These are phyloP conservation scores for Yamadazyma atlantica DNA, from an alignment of 1,139 yeast species.

Conservation along the genomic window DNA sequence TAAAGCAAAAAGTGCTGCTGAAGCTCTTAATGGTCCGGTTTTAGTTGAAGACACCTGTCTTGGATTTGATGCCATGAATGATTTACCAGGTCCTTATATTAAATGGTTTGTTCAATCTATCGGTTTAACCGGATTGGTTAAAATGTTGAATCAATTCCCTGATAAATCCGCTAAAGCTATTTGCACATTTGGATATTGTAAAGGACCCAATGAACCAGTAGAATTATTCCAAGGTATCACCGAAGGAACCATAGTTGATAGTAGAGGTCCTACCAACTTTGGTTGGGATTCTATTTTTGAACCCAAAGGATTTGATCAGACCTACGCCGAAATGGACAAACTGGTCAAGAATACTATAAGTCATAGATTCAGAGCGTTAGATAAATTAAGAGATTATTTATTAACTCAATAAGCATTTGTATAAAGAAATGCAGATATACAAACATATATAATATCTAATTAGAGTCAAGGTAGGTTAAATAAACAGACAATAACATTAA, in stretches of 20 bases:
- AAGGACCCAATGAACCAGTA: slow-evolving; percentile 72
- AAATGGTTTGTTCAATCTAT: slow-evolving; percentile 83
- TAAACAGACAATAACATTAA: no score
- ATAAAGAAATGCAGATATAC: no score
- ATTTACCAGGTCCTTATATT: slow-evolving; percentile 87
- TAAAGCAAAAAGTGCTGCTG: slow-evolving; percentile 80
- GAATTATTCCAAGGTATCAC: slow-evolving; percentile 83
- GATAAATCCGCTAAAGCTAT: slow-evolving; percentile 86
- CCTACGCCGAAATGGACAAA: slow-evolving; percentile 93
- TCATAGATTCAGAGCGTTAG: slow-evolving; percentile 84
- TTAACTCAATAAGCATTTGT: slow-evolving; percentile 15
- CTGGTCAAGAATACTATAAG: slow-evolving; percentile 73
- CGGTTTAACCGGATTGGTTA: slow-evolving; percentile 73
- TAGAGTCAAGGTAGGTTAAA: slow-evolving; percentile 2
- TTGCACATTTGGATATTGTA: slow-evolving; percentile 91
- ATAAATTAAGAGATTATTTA: slow-evolving; percentile 63
- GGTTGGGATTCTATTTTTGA: slow-evolving; percentile 95
- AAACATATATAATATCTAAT: slow-evolving; percentile 4
- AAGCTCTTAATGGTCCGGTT: slow-evolving; percentile 63
- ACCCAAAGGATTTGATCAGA: slow-evolving; percentile 68
- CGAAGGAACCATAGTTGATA: slow-evolving; percentile 71
- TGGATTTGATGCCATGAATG: slow-evolving; percentile 74
- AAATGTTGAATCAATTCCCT: slow-evolving; percentile 76
- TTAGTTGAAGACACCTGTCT: slow-evolving; percentile 95
- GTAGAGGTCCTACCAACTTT: slow-evolving; percentile 77